Percentiles rank a stretch among this genome's conserved stretches.
phyloP scores from a whole-genome alignment of 805 yeast species.

The Saccharomycopsis javanensis region DNA sequence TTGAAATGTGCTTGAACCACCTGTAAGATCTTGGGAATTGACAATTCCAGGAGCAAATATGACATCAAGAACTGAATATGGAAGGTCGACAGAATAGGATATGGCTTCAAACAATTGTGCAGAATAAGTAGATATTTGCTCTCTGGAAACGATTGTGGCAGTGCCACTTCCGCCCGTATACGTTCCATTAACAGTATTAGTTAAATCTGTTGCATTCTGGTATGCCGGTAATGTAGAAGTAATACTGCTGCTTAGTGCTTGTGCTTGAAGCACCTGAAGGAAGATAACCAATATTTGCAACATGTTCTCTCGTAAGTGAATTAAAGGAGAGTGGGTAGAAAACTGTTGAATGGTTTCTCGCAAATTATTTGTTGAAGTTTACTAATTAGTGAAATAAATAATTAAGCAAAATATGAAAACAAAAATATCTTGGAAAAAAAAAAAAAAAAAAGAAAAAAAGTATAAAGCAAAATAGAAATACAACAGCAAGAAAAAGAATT shows the following conservation, averaged over 20 bases:
- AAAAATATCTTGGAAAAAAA: not conserved
- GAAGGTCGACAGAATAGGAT: not conserved
- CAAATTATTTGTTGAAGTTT: not conserved
- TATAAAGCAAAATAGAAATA: not conserved
- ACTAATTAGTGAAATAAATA: not conserved
- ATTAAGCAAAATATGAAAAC: not conserved
- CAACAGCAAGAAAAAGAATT: not conserved
- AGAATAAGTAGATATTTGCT: not conserved
- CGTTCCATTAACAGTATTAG: not conserved
- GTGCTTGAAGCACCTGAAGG: not conserved
- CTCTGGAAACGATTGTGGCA: not conserved
- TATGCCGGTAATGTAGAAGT: not conserved
- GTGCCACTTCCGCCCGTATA: not conserved
- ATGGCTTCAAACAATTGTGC: not conserved
- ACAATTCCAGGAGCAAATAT: not conserved
- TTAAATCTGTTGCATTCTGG: not conserved
- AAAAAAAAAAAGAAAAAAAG: not conserved
- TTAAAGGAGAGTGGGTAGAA: not conserved
- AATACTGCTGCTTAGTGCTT: not conserved
- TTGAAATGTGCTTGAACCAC: not conserved
- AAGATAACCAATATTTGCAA: not conserved
- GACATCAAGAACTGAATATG: not conserved
- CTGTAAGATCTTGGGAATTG: not conserved
- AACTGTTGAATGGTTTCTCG: not conserved
- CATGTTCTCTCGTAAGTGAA: not conserved